phyloP scores from a whole-genome alignment of 2,329 filamentous ascomycete species.

The Trichoderma sp. region DNA sequence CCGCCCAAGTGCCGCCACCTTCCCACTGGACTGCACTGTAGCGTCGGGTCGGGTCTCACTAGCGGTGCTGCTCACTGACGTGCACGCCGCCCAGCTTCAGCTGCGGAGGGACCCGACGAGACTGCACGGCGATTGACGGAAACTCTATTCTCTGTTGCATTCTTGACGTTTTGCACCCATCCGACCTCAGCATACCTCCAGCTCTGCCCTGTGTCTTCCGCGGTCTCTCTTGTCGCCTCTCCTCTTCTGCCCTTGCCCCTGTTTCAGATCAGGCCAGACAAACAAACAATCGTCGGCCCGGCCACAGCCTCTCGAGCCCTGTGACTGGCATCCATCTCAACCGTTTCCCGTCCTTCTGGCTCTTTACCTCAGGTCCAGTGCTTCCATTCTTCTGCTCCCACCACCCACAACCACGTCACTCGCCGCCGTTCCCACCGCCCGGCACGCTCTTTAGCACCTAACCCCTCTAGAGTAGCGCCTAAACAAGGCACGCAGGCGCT shows the following conservation, averaged over 20 bases:
- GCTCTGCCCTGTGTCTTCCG: background rate
- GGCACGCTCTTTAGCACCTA: conserved; percentile 24
- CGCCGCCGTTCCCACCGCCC: conserved; percentile 14
- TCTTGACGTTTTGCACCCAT: background rate
- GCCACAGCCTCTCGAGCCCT: background rate
- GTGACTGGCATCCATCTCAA: background rate
- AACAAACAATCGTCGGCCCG: background rate
- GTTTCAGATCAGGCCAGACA: too few species aligned
- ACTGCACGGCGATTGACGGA: background rate
- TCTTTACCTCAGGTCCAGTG: too few species aligned
- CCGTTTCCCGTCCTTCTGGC: too few species aligned
- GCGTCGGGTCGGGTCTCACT: background rate
- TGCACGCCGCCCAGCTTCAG: conserved; percentile 13
- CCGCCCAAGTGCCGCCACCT: conserved; percentile 2
- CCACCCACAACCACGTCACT: conserved; percentile 7
- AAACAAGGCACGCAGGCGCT: conserved; percentile 14
- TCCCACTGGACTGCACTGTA: background rate
- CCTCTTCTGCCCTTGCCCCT: background rate
- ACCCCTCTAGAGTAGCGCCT: conserved; percentile 21
- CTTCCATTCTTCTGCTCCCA: background rate
- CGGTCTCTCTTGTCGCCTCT: background rate
- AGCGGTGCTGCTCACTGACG: conserved; percentile 2
- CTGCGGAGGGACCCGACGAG: background rate
- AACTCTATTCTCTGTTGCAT: conserved; percentile 21
- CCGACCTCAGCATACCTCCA: background rate